phyloP scores from a whole-genome alignment of 2,329 filamentous ascomycete species.

The Stenocarpella maydis region DNA sequence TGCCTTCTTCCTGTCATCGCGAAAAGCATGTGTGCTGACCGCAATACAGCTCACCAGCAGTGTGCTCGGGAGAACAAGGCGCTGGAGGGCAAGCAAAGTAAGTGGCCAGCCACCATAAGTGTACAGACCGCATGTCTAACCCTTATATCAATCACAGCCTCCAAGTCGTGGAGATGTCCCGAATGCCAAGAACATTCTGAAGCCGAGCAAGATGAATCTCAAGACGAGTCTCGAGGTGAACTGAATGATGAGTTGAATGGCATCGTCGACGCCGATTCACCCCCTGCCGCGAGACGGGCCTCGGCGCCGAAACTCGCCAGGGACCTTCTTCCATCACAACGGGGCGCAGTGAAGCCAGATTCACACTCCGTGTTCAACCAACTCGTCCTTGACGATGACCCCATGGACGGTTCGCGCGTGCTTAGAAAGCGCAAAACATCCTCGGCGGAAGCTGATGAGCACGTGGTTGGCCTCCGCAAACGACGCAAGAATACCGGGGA shows the following conservation, averaged over 20 bases:
- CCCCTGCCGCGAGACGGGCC: constrained; percentile 58
- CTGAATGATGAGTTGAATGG: constrained; percentile 42
- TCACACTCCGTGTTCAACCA: constrained; percentile 83
- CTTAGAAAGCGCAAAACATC: constrained; percentile 87
- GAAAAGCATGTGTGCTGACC: constrained; percentile 45
- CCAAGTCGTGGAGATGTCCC: constrained; percentile 60
- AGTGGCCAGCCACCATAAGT: constrained; percentile 41
- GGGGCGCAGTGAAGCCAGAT: constrained; percentile 69
- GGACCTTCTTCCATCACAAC: constrained; percentile 75
- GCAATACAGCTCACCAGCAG: constrained; percentile 81
- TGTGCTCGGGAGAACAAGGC: constrained; percentile 80
- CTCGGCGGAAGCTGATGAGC: constrained; percentile 70
- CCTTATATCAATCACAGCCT: constrained; percentile 43
- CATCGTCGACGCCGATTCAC: constrained; percentile 45
- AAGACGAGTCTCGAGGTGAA: constrained; percentile 29
- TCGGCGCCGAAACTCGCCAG: constrained; percentile 73
- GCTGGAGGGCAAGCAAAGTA: constrained; percentile 70
- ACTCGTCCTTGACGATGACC: constrained; percentile 74
- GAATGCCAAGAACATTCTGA: constrained; percentile 50
- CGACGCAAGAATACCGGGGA: constrained; percentile 58
- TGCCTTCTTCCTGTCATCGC: constrained; percentile 38
- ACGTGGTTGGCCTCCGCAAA: constrained; percentile 62
- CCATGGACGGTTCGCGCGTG: constrained; percentile 78
- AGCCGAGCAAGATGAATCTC: constrained; percentile 41
- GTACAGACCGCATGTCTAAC: constrained; percentile 36